These are phyloP conservation scores for Pilobolus umbonatus DNA, from an alignment of 192 early-diverging fungal genomes.

Conservation along the genomic window DNA sequence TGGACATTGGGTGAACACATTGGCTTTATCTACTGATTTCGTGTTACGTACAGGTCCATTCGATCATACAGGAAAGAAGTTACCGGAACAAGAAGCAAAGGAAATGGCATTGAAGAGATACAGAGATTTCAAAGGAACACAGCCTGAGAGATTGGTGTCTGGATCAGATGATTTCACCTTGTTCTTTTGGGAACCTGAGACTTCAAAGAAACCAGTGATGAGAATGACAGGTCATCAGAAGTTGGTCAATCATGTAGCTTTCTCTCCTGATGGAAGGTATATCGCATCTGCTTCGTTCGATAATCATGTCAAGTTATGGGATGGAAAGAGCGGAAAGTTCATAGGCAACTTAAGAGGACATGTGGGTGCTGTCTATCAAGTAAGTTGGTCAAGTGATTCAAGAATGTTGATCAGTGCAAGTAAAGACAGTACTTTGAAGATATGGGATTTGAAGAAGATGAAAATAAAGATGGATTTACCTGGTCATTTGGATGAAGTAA, in stretches of 20 bases:
- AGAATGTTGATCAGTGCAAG: conserved; percentile 86
- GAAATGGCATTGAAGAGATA: conserved; percentile 76
- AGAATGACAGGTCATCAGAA: conserved; percentile 92
- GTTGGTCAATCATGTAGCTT: conserved; percentile 89
- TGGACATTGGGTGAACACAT: conserved; percentile 95
- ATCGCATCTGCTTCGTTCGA: conserved; percentile 95
- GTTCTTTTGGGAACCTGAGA: conserved; percentile 88
- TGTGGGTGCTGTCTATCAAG: conserved; percentile 95
- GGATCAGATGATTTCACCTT: conserved; percentile 98
- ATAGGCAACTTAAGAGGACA: conserved; percentile 90
- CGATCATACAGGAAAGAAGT: conserved; percentile 73
- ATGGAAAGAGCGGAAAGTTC: conserved; percentile 85
- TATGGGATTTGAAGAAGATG: conserved; percentile 87
- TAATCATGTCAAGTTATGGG: conserved; percentile 98
- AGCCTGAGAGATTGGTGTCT: conserved; percentile 79
- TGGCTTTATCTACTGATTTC: conserved; percentile 90
- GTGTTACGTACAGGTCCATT: conserved; percentile 84
- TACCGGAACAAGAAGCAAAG: conserved; percentile 63
- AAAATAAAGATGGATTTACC: conserved; percentile 93
- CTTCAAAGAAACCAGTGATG: conserved; percentile 74
- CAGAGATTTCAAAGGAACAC: conserved; percentile 57
- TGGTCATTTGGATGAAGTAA: conserved; percentile 90
- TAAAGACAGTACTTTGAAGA: conserved; percentile 90
- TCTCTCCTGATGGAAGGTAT: conserved; percentile 85
- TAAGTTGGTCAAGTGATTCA: conserved; percentile 91